Evolutionary conservation across 768 basidiomycete species (phyloP), one percentile per base, ranked within the genome.

Genomic region (Kwoniella sp.): DNA sequence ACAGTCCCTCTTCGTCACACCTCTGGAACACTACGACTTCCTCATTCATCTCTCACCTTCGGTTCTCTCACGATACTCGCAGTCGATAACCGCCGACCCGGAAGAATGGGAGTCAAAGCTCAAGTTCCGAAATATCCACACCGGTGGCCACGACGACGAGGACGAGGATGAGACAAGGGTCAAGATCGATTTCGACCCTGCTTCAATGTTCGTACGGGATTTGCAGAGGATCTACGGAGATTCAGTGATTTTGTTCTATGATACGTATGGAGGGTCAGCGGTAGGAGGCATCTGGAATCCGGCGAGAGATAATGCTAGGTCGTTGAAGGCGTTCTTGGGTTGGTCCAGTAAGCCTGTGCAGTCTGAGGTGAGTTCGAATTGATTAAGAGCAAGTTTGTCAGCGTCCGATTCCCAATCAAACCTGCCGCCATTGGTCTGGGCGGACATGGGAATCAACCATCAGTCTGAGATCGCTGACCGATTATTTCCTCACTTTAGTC

Each of bases 201-300:
- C 86, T 0, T 81, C 81, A 15, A 70, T 86, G 64, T 83, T 92
- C 17, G 85, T 88, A 70, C 75, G 83, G 19, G 91, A 94, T 68
- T 81, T 97, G 5, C 63, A 93, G 90, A 83, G 84, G 21, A 80
- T 87, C 4, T 93, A 91, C 73, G 82, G 85, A 0, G 88, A 91
- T 65, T 88, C 88, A 0, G 84, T 90, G 67, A 85, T 90, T 61
- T 83, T 95, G 40, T 99, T 98, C 83, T 86, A 86, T 70, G 94
- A 98, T 68, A 82, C 85, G 0, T 84, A 87, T 33, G 96, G 96
- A 13, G 92, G 93, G 0, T 83, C 85, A 60, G 82, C 83, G 33
- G 88, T 93, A 55, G 93, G 91, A 6, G 87, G 84, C 0, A 87
- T 96, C 1, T 98, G 92, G 91, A 90, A 94, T 71, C 88, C 91